phyloP scores from a whole-genome alignment of 2,329 filamentous ascomycete genomes.

The Aspergillus ibericus region DNA sequence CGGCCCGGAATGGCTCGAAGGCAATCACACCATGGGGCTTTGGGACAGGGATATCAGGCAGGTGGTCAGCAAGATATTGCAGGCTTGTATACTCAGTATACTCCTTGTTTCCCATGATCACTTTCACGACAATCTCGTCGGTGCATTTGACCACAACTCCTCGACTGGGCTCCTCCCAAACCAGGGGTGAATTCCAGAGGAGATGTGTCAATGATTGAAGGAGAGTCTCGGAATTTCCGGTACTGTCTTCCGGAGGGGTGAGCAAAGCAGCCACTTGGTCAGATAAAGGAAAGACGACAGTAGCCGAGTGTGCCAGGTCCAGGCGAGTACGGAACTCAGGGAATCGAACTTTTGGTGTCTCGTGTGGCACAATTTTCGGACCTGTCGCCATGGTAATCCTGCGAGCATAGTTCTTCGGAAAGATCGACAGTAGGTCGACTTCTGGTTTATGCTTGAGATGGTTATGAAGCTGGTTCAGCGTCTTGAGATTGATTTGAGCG shows the following conservation, averaged over 20 bases:
- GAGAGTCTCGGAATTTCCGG: constrained; percentile 8
- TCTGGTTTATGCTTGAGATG: constrained; percentile 18
- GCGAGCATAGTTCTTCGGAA: constrained; percentile 24
- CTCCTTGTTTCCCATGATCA: constrained; percentile 17
- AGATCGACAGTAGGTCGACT: constrained; percentile 20
- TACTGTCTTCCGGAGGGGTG: background rate
- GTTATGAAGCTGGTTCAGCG: constrained; percentile 16
- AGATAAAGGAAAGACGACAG: constrained; percentile 26
- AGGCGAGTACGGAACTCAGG: background rate
- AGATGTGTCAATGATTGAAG: constrained; percentile 19
- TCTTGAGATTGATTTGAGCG: constrained; percentile 19
- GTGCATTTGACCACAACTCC: constrained; percentile 26
- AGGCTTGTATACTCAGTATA: constrained; percentile 30
- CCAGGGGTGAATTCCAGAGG: constrained; percentile 22
- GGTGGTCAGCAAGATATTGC: constrained; percentile 24
- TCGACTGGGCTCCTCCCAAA: constrained; percentile 24
- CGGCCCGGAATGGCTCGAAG: constrained; percentile 23
- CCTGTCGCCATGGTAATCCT: constrained; percentile 21
- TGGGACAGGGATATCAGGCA: constrained; percentile 28
- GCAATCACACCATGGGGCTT: constrained; percentile 29
- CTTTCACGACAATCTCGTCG: constrained; percentile 20
- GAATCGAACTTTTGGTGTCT: constrained; percentile 10
- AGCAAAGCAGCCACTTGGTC: constrained; percentile 19
- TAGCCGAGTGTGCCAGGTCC: constrained; percentile 21
- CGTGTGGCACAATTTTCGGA: background rate